A percentile compares a stretch with the other conserved stretches of the same genome.
Conservation (phyloP, 139 green algal genomes). For the Ettlia oleoabundans region DNA sequence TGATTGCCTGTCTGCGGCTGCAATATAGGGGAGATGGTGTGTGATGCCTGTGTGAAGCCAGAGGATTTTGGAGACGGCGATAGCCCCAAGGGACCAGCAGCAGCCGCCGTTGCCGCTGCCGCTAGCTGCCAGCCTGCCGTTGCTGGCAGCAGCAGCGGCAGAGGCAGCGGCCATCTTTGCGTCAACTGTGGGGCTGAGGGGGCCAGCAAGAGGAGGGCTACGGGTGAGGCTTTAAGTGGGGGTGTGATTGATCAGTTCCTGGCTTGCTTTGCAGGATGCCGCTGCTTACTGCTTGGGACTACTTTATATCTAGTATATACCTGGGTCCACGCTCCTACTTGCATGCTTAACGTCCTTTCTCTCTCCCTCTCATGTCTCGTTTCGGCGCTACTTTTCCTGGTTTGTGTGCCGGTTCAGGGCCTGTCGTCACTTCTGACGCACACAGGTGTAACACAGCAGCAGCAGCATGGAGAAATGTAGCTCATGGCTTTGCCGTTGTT, state of each 20-base stretch:
- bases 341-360: no score
- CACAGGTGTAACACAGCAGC: no score
- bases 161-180: not conserved
- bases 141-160: not conserved
- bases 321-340: no score
- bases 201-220: not conserved
- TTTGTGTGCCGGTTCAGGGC: no score
- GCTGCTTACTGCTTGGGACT: no score
- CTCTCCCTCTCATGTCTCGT: no score
- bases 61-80: not conserved
- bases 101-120: not conserved
- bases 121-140: not conserved
- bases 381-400: no score
- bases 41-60: not conserved
- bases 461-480: no score
- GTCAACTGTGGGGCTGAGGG: not conserved
- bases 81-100: not conserved
- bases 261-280: not conserved
- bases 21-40: conserved; percentile 3
- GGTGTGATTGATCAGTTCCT: not conserved
- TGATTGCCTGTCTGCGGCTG: not conserved
- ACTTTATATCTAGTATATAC: no score
- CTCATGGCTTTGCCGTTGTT: no score
- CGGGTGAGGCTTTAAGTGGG: not conserved
- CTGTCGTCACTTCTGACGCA: no score